A percentile compares a stretch with the other conserved stretches of the same genome.
Evolutionary conservation across 2,329 filamentous ascomycete genomes (phyloP).

Genomic region (Penicillium capsulatum): DNA sequence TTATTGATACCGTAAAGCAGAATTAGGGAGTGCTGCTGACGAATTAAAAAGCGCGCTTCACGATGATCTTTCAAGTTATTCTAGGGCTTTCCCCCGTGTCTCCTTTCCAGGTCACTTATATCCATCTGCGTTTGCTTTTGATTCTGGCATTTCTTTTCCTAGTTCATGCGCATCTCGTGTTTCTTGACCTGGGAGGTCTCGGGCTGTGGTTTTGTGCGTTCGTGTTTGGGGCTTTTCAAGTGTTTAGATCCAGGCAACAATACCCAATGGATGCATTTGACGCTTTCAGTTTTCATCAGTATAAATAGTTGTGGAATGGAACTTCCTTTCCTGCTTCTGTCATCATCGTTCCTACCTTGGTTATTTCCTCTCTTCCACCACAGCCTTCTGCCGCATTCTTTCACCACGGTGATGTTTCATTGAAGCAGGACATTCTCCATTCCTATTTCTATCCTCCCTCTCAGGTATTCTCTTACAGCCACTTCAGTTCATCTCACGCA

Average conservation of each 20-base stretch:
- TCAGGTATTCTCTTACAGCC: too few species aligned
- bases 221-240: conserved; percentile 6
- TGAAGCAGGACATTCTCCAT: too few species aligned
- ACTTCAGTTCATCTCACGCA: too few species aligned
- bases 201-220: conserved; percentile 5
- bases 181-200: conserved; percentile 8
- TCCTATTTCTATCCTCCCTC: too few species aligned
- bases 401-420: too few species aligned
- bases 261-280: conserved; percentile 22
- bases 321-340: too few species aligned
- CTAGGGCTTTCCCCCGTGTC: conserved; percentile 10
- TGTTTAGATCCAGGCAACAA: conserved; percentile 19
- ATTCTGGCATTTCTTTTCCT: conserved; percentile 6
- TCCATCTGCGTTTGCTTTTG: conserved; percentile 9
- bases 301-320: not conserved
- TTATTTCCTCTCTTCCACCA: too few species aligned
- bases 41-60: conserved; percentile 19
- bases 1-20: not conserved
- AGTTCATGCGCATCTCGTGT: conserved; percentile 3
- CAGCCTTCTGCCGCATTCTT: too few species aligned
- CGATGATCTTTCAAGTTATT: conserved; percentile 13
- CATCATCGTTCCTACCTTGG: too few species aligned
- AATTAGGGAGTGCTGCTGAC: conserved; percentile 4
- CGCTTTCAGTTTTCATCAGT: not conserved
- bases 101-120: conserved; percentile 18